Evolutionary conservation across 1,139 yeast species (phyloP).

Genomic region (Blastobotrys persicus): DNA sequence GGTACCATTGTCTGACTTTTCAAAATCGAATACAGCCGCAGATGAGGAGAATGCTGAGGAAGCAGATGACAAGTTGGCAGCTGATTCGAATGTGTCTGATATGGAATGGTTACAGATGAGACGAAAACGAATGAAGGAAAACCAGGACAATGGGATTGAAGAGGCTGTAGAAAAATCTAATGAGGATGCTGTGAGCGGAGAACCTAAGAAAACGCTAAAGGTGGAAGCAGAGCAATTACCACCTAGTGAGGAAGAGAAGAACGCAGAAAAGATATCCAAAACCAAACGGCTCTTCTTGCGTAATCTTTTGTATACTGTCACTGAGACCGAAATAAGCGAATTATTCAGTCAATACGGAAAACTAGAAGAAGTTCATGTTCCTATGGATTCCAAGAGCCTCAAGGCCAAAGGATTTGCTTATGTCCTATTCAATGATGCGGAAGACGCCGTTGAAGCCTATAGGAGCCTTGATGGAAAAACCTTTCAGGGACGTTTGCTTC

Average conservation of each 20-base stretch:
- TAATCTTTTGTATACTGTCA: slow-evolving; percentile 75
- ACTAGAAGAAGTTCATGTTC: slow-evolving; percentile 67
- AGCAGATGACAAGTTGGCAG: slow-evolving; percentile 1
- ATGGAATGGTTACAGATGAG: slow-evolving; percentile 84
- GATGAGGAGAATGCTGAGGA: slow-evolving; percentile 16
- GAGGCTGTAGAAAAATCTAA: too few relatives aligned
- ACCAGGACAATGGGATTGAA: slow-evolving; percentile 34
- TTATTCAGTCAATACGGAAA: slow-evolving; percentile 51
- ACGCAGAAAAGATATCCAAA: slow-evolving; percentile 51
- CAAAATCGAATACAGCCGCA: slow-evolving; percentile 18
- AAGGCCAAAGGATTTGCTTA: slow-evolving; percentile 93
- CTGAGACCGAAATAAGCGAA: slow-evolving; percentile 70
- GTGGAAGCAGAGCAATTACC: slow-evolving; percentile 4
- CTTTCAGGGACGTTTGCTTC: slow-evolving; percentile 91
- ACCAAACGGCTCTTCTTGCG: slow-evolving; percentile 88
- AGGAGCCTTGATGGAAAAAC: slow-evolving; percentile 76
- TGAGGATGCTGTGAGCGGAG: slow-evolving; percentile 14
- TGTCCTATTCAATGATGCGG: slow-evolving; percentile 61
- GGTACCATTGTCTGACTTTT: slow-evolving; percentile 19
- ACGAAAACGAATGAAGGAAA: slow-evolving; percentile 69
- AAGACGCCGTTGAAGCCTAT: slow-evolving; percentile 76
- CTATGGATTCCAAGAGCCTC: slow-evolving; percentile 86
- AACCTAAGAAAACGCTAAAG: too few relatives aligned
- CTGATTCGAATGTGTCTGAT: slow-evolving; percentile 54
- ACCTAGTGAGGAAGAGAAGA: slow-evolving; percentile 44